phyloP scores from a whole-genome alignment of 129 eudicot species.

The Smallanthus sonchifolius region DNA sequence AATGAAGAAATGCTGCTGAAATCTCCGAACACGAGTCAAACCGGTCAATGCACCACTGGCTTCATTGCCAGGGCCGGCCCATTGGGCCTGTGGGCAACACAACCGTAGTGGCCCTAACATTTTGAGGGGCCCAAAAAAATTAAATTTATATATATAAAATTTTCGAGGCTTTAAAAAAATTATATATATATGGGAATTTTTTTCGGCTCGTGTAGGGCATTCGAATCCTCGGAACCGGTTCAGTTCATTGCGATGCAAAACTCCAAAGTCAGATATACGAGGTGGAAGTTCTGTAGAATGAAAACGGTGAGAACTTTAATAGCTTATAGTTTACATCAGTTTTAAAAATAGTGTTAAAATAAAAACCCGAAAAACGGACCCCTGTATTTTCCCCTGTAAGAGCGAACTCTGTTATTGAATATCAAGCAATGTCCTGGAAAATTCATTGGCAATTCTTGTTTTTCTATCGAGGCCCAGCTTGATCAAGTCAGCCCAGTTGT shows the following conservation, averaged over 20 bases:
- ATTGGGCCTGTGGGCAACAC: too few species aligned
- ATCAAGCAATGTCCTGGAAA: conserved; percentile 92
- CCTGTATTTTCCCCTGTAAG: too few species aligned
- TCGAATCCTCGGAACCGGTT: too few species aligned
- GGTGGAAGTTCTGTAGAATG: conserved; percentile 74
- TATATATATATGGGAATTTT: too few species aligned
- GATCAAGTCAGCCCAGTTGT: background rate
- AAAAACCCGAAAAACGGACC: conserved; percentile 38
- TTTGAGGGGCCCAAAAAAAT: too few species aligned
- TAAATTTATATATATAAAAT: too few species aligned
- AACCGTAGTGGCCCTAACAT: too few species aligned
- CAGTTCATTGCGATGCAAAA: conserved; percentile 73
- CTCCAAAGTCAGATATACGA: conserved; percentile 94
- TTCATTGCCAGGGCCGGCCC: conserved; percentile 48
- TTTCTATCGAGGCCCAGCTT: conserved; percentile 89
- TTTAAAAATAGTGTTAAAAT: background rate
- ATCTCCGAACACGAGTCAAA: conserved; percentile 86
- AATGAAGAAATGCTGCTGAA: conserved; percentile 60
- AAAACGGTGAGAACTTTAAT: background rate
- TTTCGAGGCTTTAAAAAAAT: too few species aligned
- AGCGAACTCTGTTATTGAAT: conserved; percentile 78
- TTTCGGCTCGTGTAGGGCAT: too few species aligned
- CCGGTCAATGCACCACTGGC: conserved; percentile 98
- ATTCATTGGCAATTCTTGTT: conserved; percentile 96
- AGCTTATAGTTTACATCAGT: background rate